These are phyloP conservation scores for Pichia kudriavzevii DNA, from an alignment of 1,139 yeast genomes.

Conservation along the genomic window DNA sequence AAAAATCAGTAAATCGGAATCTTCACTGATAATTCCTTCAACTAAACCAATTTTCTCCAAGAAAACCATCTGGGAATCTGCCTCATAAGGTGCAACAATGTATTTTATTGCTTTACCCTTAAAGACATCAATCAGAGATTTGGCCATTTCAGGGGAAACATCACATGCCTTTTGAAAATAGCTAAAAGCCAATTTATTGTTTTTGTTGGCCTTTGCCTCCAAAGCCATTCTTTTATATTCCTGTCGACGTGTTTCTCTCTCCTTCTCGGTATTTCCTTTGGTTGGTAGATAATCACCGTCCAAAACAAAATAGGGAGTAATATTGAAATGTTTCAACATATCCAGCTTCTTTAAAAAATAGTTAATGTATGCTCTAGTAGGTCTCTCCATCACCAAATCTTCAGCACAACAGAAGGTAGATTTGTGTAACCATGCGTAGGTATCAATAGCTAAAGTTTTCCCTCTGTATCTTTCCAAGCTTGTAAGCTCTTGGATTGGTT, in stretches of 20 bases:
- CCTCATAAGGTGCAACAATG: constrained; percentile 97
- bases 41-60: constrained; percentile 69
- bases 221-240: constrained; percentile 54
- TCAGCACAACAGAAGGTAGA: constrained; percentile 78
- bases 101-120: constrained; percentile 53
- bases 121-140: constrained; percentile 68
- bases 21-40: constrained; percentile 87
- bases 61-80: constrained; percentile 94
- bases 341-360: constrained; percentile 56
- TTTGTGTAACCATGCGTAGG: constrained; percentile 94
- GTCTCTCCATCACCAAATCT: constrained; percentile 66
- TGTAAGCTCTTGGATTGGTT: constrained; percentile 58
- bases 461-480: constrained; percentile 61
- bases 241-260: constrained; percentile 49
- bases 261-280: constrained; percentile 65
- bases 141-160: constrained; percentile 88
- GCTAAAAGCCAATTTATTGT: constrained; percentile 53
- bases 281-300: constrained; percentile 88
- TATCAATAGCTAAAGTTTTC: constrained; percentile 80
- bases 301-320: constrained; percentile 82
- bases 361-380: constrained; percentile 59
- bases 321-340: constrained; percentile 58
- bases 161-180: constrained; percentile 75
- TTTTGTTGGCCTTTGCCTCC: constrained; percentile 43
- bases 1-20: constrained; percentile 84